Evolutionary conservation across 2,329 filamentous ascomycete species (phyloP).

Genomic region (Colletotrichum cordylinicola): DNA sequence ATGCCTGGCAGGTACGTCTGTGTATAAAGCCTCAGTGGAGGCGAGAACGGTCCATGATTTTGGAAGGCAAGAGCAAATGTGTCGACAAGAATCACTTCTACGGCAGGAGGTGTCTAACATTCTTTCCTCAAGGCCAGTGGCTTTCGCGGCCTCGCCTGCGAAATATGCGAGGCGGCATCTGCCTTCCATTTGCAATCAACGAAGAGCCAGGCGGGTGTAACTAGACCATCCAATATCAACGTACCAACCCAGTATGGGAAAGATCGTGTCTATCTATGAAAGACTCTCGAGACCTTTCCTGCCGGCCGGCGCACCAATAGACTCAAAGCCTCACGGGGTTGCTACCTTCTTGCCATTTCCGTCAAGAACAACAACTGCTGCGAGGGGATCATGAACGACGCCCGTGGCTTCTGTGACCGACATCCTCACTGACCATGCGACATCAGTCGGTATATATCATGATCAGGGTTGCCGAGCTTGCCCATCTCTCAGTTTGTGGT

Average conservation of each 20-base stretch:
- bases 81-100: not conserved
- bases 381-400: not conserved
- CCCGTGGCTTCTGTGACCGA: not conserved
- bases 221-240: not conserved
- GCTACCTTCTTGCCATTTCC: not conserved
- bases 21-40: not conserved
- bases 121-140: not conserved
- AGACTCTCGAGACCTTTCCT: not conserved
- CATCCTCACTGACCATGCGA: not conserved
- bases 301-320: not conserved
- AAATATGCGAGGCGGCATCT: not conserved
- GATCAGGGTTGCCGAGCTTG: not conserved
- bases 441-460: not conserved
- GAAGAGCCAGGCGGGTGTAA: not conserved
- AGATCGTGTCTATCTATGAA: not conserved
- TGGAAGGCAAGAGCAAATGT: not conserved
- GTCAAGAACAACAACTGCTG: not conserved
- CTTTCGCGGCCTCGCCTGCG: not conserved
- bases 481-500: too few relatives aligned
- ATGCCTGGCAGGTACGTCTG: not conserved
- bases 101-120: not conserved
- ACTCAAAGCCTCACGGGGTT: not conserved
- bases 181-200: not conserved
- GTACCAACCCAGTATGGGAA: not conserved
- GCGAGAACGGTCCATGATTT: not conserved